Percentiles rank a stretch among this genome's conserved stretches.
Evolutionary conservation across 768 basidiomycete species (phyloP).

Genomic region (Suillus spraguei): DNA sequence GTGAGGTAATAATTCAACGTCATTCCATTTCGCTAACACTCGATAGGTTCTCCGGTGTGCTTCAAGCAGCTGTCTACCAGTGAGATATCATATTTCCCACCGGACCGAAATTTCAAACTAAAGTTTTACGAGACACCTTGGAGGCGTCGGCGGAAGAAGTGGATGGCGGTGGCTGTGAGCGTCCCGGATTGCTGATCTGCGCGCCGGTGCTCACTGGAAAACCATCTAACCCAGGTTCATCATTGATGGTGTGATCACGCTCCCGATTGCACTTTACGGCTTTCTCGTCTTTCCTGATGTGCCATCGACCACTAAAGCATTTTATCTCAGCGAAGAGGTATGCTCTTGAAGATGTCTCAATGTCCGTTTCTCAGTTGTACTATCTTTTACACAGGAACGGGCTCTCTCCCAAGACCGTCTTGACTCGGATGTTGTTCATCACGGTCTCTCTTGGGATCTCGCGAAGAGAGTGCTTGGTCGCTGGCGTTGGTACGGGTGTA

Average conservation of each 20-base stretch:
- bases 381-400: slow-evolving; percentile 48
- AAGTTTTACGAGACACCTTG: slow-evolving; percentile 47
- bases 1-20: slow-evolving; percentile 35
- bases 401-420: slow-evolving; percentile 52
- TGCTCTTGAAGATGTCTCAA: slow-evolving; percentile 13
- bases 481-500: slow-evolving; percentile 74
- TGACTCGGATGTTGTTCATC: slow-evolving; percentile 42
- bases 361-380: background rate
- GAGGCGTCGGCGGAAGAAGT: slow-evolving; percentile 52
- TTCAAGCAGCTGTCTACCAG: slow-evolving; percentile 67
- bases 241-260: slow-evolving; percentile 69
- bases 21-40: slow-evolving; percentile 5
- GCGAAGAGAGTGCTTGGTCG: slow-evolving; percentile 51
- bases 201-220: background rate
- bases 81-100: slow-evolving; percentile 19
- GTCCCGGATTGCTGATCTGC: slow-evolving; percentile 1
- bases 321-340: slow-evolving; percentile 64
- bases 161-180: slow-evolving; percentile 72
- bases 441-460: slow-evolving; percentile 48
- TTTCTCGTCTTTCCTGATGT: slow-evolving; percentile 75
- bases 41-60: slow-evolving; percentile 60
- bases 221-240: slow-evolving; percentile 48
- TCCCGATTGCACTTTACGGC: slow-evolving; percentile 72
- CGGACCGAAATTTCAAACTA: background rate
- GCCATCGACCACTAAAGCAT: slow-evolving; percentile 62